A percentile compares a stretch with the other conserved stretches of the same genome.
Conservation (phyloP, 2,329 filamentous ascomycete genomes). For the Onygenales sp. region DNA sequence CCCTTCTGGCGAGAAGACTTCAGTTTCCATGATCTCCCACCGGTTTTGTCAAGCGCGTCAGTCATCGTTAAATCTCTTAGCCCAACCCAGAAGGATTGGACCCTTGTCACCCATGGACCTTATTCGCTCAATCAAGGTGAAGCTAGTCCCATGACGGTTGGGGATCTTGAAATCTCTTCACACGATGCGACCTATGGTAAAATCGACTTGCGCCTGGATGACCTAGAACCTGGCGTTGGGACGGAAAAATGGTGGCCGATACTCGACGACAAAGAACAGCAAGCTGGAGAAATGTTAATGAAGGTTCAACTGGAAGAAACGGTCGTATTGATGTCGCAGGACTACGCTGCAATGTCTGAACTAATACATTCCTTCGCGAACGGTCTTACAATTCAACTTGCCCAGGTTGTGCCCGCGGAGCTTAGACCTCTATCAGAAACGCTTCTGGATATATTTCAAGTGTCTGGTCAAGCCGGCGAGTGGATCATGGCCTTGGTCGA, state of each 20-base stretch:
- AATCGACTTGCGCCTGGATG: slow-evolving; percentile 74
- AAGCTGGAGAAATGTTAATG: slow-evolving; percentile 74
- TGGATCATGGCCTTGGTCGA: slow-evolving; percentile 93
- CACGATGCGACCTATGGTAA: slow-evolving; percentile 41
- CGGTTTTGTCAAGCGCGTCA: slow-evolving; percentile 37
- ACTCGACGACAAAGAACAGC: slow-evolving; percentile 63
- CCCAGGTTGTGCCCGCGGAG: slow-evolving; percentile 66
- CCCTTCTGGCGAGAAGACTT: slow-evolving; percentile 44
- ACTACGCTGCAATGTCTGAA: slow-evolving; percentile 75
- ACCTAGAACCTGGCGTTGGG: slow-evolving; percentile 66
- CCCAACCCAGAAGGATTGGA: slow-evolving; percentile 41
- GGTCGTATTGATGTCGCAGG: slow-evolving; percentile 73
- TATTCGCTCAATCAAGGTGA: slow-evolving; percentile 34
- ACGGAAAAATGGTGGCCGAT: slow-evolving; percentile 84
- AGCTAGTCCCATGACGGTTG: slow-evolving; percentile 27
- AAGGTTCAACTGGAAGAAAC: slow-evolving; percentile 78
- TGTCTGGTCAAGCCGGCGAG: slow-evolving; percentile 70
- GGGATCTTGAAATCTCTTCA: slow-evolving; percentile 37
- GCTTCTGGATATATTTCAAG: slow-evolving; percentile 90
- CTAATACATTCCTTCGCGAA: slow-evolving; percentile 77
- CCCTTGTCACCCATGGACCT: slow-evolving; percentile 35
- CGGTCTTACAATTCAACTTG: slow-evolving; percentile 75
- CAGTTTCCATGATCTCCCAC: slow-evolving; percentile 37
- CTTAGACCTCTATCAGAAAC: slow-evolving; percentile 74
- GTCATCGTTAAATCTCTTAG: slow-evolving; percentile 39